Evolutionary conservation across 108 stramenopile genomes (phyloP), one percentile per base, ranked within the genome.

Genomic region (Mayamaea pseudoterrestris): DNA sequence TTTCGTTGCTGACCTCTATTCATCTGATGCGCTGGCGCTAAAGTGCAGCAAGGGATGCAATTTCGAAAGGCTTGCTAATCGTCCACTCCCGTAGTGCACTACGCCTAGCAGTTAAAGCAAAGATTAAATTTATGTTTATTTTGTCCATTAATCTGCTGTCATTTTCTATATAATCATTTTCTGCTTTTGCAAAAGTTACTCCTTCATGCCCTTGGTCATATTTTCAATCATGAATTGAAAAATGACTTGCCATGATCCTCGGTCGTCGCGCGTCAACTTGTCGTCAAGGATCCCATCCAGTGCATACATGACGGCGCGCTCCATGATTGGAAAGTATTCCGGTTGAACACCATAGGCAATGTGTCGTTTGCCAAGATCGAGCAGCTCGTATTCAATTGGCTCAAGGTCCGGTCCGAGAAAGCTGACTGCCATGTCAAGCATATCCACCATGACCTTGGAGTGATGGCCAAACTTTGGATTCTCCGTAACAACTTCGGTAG

Each of bases 321-420:
- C 44, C 21, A 44, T 44, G 44, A 44, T 9, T 3, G 44, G 18
- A 5, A 23, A 44, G 21, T 44, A 24, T 44, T 61, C 40, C 21
- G 61, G 61, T 27, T 54, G 6, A 29, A 31, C 42, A 17, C 23
- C 18, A 35, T 42, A 42, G 34, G 41, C 29, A 12, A 47, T 17
- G 32, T 61, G 53, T 11, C 61, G 32, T 40, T 37, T 5, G 20
- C 61, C 61, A 26, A 61, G 29, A 24, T 53, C 46, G 2, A 29
- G 25, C 35, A 61, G 11, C 2, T 14, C 27, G 5, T 37, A 35
- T 50, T 54, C 61, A 9, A 61, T 31, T 6, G 52, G 31, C 18
- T 43, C 43, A 23, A 61, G 44, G 31, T 61, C 53, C 24, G 61
- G 61, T 31, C 61, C 61, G 8, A 54, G 7, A 47, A 61, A 54